phyloP scores from a whole-genome alignment of 768 basidiomycete species.

The Termitomyces sp. region DNA sequence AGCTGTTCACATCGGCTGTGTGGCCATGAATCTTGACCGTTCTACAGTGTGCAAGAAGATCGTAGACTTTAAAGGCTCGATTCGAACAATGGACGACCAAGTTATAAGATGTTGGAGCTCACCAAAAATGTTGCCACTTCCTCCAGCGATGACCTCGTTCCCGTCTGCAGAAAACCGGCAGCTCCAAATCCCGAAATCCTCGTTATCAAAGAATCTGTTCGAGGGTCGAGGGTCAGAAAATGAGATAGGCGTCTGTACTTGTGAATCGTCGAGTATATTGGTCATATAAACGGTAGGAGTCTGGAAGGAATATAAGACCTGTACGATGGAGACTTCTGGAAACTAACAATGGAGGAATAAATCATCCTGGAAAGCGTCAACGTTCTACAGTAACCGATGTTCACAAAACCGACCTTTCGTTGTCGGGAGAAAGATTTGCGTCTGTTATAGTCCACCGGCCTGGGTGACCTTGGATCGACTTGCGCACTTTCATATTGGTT shows the following conservation, averaged over 20 bases:
- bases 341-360: conserved; percentile 80
- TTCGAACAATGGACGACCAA: conserved; percentile 3
- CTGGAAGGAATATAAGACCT: conserved; percentile 29
- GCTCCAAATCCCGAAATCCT: conserved; percentile 79
- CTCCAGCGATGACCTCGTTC: conserved; percentile 92
- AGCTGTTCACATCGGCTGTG: conserved; percentile 86
- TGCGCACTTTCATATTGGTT: conserved; percentile 40
- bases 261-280: conserved; percentile 57
- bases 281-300: conserved; percentile 72
- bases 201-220: conserved; percentile 32
- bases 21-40: conserved; percentile 88
- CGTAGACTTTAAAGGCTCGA: conserved; percentile 63
- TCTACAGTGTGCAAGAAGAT: conserved; percentile 72
- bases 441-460: conserved; percentile 96
- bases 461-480: conserved; percentile 69
- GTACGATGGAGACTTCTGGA: background rate
- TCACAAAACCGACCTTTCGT: conserved; percentile 56
- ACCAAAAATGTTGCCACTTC: conserved; percentile 78
- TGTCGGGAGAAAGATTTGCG: conserved; percentile 84
- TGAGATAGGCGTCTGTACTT: conserved; percentile 56
- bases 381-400: background rate
- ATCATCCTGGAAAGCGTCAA: conserved; percentile 57
- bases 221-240: conserved; percentile 45
- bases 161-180: conserved; percentile 96
- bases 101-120: conserved; percentile 1